Conservation (phyloP, 305 asterid genomes). For the Solanum hybrid region DNA sequence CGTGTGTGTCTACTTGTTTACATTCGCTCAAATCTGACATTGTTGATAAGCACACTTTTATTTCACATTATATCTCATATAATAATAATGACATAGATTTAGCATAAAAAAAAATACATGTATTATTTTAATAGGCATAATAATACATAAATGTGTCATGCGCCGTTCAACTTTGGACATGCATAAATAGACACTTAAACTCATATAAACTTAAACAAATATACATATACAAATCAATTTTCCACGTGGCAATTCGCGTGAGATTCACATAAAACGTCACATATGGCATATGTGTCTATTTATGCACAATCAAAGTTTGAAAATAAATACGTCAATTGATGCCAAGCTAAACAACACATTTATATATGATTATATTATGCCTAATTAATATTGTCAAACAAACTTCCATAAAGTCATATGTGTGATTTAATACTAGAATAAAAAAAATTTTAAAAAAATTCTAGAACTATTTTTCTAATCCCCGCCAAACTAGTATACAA, state of each 20-base stretch:
- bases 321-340: accelerated
- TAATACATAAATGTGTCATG: no score
- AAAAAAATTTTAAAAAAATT: no score
- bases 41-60: not conserved
- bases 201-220: no score
- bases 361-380: not conserved
- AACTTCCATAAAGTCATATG: not conserved
- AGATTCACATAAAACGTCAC: not conserved
- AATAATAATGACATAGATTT: no score
- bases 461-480: no score
- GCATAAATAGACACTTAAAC: no score
- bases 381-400: not conserved
- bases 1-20: not conserved
- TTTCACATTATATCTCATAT: not conserved
- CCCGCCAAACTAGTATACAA: no score
- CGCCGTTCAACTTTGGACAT: no score
- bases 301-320: not conserved
- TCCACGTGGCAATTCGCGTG: accelerated
- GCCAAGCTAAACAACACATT: not conserved
- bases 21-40: not conserved
- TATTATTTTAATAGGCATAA: no score
- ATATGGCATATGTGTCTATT: no score
- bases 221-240: not conserved
- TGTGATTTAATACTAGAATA: not conserved
- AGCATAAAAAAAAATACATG: no score